Conservation (phyloP, 352 stramenopile species). For the Globisporangium mamillatum region DNA sequence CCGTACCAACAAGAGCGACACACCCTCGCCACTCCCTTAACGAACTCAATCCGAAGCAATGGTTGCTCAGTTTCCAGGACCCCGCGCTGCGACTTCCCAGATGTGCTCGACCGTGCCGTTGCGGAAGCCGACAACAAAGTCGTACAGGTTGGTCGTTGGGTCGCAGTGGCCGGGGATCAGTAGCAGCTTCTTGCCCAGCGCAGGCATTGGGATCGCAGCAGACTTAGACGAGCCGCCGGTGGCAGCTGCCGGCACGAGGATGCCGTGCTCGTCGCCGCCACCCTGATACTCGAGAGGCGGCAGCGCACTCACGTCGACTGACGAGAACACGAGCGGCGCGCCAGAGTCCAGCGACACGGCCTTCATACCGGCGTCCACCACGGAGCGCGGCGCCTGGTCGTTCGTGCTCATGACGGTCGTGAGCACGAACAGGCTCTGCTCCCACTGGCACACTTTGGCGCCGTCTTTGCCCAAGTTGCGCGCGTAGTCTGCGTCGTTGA, state of each 20-base stretch:
- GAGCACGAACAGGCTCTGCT: conserved; percentile 67
- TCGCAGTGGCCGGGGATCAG: conserved; percentile 71
- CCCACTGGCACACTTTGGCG: conserved; percentile 38
- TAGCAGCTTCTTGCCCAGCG: conserved; percentile 51
- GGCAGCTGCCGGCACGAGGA: conserved; percentile 29
- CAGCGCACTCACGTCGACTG: conserved; percentile 35
- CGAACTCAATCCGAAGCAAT: background rate
- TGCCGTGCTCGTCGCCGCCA: conserved; percentile 69
- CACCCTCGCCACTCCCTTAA: no score
- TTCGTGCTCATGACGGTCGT: conserved; percentile 72
- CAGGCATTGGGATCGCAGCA: conserved; percentile 35
- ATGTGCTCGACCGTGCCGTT: conserved; percentile 46
- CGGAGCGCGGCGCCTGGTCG: conserved; percentile 31
- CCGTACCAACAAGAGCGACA: no score
- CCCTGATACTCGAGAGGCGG: conserved; percentile 47
- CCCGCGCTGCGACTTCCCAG: conserved; percentile 53
- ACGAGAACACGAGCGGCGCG: conserved; percentile 44
- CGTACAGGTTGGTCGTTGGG: conserved; percentile 77
- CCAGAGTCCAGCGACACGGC: conserved; percentile 66
- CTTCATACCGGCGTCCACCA: conserved; percentile 79
- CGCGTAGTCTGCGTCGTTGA: conserved; percentile 76
- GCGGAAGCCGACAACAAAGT: conserved; percentile 63
- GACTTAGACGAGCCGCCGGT: background rate
- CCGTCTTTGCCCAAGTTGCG: conserved; percentile 47
- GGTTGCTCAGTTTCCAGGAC: conserved; percentile 47